A percentile compares a stretch with the other conserved stretches of the same genome.
Evolutionary conservation across 345 rosid genomes (phyloP).

Genomic region (Eucalyptus decipiens): DNA sequence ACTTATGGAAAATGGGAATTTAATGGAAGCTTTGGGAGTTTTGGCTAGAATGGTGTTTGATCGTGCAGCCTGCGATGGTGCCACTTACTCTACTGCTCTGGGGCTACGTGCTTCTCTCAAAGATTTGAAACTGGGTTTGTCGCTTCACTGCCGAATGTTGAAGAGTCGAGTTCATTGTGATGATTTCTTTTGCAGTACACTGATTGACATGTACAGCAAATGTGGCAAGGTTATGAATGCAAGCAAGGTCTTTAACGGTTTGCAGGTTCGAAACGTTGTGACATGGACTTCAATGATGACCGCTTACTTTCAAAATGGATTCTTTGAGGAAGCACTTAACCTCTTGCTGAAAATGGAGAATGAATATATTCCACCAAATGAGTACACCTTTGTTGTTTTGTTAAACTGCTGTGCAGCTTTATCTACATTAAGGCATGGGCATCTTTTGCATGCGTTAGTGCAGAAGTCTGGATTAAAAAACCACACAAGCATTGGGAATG

Average conservation of each 20-base stretch:
- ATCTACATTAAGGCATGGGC: constrained; percentile 44
- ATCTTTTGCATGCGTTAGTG: constrained; percentile 29
- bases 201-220: constrained; percentile 73
- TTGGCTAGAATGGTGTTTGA: constrained; percentile 26
- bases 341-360: constrained; percentile 30
- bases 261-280: constrained; percentile 34
- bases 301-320: constrained; percentile 57
- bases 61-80: constrained; percentile 32
- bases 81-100: constrained; percentile 40
- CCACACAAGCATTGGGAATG: constrained; percentile 50
- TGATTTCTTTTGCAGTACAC: constrained; percentile 24
- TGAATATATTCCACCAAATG: constrained; percentile 42
- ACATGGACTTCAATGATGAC: constrained; percentile 54
- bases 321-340: constrained; percentile 61
- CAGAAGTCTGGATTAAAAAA: constrained; percentile 43
- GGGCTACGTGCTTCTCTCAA: constrained; percentile 39
- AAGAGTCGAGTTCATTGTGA: constrained; percentile 17
- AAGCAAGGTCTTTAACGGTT: constrained; percentile 32
- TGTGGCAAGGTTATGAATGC: constrained; percentile 40
- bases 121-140: constrained; percentile 43
- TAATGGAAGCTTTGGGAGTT: constrained; percentile 37
- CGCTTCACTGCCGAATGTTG: constrained; percentile 44
- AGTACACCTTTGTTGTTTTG: constrained; percentile 46
- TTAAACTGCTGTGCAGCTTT: constrained; percentile 53
- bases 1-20: constrained; percentile 31